Conservation (phyloP, 2,329 filamentous ascomycete species). For the Hypoxylon sp. region DNA sequence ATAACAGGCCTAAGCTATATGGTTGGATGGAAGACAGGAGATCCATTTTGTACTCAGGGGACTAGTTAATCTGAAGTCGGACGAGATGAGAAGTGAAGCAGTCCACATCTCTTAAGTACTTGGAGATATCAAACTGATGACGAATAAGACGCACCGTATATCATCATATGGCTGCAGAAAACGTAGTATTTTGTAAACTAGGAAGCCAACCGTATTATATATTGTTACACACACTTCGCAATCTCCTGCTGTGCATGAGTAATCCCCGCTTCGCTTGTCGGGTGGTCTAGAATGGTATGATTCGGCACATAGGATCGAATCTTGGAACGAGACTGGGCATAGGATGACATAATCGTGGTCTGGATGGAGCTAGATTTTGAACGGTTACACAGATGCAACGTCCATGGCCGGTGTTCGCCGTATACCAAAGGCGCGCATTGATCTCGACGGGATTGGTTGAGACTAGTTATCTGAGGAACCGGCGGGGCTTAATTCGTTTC, state of each 20-base stretch:
- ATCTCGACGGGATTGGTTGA: not conserved
- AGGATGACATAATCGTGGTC: not conserved
- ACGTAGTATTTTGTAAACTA: not conserved
- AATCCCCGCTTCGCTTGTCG: not conserved
- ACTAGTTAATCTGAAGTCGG: not conserved
- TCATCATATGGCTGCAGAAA: not conserved
- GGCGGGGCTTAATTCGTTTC: not conserved
- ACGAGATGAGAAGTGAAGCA: not conserved
- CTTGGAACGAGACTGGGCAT: not conserved
- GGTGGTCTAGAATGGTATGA: not conserved
- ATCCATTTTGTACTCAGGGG: slow-evolving; percentile 13
- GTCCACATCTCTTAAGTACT: not conserved
- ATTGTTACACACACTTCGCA: not conserved
- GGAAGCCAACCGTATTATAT: not conserved
- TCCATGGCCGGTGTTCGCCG: not conserved
- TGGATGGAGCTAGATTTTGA: not conserved
- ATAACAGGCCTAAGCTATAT: slow-evolving; percentile 16
- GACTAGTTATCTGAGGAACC: not conserved
- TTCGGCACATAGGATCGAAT: not conserved
- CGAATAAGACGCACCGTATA: not conserved
- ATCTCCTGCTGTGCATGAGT: not conserved
- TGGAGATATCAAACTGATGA: not conserved
- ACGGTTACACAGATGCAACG: slow-evolving; percentile 3
- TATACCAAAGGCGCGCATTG: not conserved
- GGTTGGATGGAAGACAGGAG: not conserved